Percentiles rank a stretch among this genome's conserved stretches.
Conservation (phyloP, 1,284 basidiomycete genomes). For the Vanrija sp. region DNA sequence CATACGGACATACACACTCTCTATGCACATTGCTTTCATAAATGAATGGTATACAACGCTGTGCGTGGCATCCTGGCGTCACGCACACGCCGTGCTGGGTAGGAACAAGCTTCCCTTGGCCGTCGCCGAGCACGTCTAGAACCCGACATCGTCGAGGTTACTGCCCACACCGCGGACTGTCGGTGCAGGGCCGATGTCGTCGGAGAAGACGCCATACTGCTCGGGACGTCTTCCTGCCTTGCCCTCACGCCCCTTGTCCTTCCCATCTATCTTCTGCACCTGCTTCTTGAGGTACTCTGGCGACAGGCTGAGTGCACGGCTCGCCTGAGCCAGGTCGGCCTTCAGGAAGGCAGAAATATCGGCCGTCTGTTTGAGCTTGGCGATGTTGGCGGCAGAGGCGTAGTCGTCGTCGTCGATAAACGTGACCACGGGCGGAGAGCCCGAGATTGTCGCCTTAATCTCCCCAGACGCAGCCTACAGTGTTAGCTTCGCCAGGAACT, state of each 20-base stretch:
- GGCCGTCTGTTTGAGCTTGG: slow-evolving; percentile 17
- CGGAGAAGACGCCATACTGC: not conserved
- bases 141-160: slow-evolving; percentile 18
- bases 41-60: no score
- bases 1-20: no score
- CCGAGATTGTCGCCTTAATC: slow-evolving; percentile 24
- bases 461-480: slow-evolving; percentile 14
- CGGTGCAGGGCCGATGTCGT: slow-evolving; percentile 4
- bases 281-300: slow-evolving; percentile 32
- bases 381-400: slow-evolving; percentile 14
- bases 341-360: slow-evolving; percentile 19
- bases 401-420: slow-evolving; percentile 28
- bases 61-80: no score
- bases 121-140: slow-evolving; percentile 5
- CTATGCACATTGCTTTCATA: no score
- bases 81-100: no score
- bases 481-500: not conserved
- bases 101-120: no score
- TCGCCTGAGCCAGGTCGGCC: slow-evolving; percentile 22
- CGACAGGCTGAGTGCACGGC: slow-evolving; percentile 23
- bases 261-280: not conserved
- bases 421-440: slow-evolving; percentile 22
- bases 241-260: slow-evolving; percentile 5
- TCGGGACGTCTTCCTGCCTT: slow-evolving; percentile 1
- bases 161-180: slow-evolving; percentile 15